phyloP scores from a whole-genome alignment of 2,329 filamentous ascomycete genomes.

The Hymenoscyphus fructigenus region DNA sequence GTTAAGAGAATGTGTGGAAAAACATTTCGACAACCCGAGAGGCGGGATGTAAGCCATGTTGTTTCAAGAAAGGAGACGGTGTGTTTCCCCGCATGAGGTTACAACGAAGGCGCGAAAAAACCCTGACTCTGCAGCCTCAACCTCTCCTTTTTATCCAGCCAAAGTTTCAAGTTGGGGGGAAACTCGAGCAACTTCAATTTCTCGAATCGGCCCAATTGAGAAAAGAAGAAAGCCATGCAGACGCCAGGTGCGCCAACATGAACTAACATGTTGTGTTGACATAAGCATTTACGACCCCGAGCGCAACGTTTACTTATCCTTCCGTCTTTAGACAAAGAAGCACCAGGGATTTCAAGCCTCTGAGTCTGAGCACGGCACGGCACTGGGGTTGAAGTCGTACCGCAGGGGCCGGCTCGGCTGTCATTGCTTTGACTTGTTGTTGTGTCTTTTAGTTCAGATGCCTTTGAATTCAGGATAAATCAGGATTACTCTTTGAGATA shows the following conservation, averaged over 20 bases:
- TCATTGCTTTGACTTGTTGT: background rate
- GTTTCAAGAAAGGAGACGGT: background rate
- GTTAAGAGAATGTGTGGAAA: background rate
- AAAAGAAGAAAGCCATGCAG: background rate
- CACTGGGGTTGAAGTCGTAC: background rate
- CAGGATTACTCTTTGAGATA: background rate
- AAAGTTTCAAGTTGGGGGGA: background rate
- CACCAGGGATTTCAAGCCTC: background rate
- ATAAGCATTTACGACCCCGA: background rate
- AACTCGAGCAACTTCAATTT: background rate
- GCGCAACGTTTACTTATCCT: constrained; percentile 1
- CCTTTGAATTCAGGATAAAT: background rate
- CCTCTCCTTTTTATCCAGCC: background rate
- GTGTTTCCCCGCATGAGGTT: background rate
- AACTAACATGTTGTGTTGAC: background rate
- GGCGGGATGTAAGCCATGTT: background rate
- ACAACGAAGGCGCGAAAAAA: background rate
- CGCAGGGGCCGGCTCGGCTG: background rate
- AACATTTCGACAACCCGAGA: background rate
- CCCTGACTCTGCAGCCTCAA: background rate
- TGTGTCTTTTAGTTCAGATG: background rate
- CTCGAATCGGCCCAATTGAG: background rate
- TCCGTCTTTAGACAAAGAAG: constrained; percentile 1
- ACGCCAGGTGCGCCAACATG: constrained; percentile 1
- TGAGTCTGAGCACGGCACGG: background rate